These are phyloP conservation scores for Aurantiochytrium sp. DNA, from an alignment of 108 stramenopile species.

Conservation along the genomic window DNA sequence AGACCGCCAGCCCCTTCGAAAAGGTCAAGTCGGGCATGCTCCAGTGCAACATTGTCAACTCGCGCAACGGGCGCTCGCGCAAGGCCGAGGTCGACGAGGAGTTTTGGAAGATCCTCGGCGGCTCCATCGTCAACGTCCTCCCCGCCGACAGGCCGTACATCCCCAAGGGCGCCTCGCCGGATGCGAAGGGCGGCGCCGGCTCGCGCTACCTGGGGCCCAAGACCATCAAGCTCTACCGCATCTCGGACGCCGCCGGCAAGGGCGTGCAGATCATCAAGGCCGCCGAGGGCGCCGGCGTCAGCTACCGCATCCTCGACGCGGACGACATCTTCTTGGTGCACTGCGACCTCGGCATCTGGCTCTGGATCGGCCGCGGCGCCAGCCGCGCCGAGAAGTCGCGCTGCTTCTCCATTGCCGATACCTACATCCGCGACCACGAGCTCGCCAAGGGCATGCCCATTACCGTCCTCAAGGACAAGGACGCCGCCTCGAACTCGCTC, in stretches of 20 bases:
- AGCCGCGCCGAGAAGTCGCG: not conserved
- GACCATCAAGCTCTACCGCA: conserved; percentile 48
- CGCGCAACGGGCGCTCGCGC: conserved; percentile 51
- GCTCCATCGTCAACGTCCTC: conserved; percentile 54
- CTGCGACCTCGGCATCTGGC: conserved; percentile 61
- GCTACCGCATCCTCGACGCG: conserved; percentile 36
- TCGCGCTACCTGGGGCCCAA: not conserved
- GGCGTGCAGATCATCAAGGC: conserved; percentile 52
- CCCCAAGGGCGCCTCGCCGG: not conserved
- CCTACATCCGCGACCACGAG: conserved; percentile 13
- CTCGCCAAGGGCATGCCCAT: not conserved
- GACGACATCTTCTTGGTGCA: conserved; percentile 69
- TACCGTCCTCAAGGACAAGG: not conserved
- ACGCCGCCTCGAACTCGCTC: not conserved
- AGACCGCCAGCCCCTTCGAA: conserved; percentile 57
- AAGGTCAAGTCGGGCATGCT: conserved; percentile 62
- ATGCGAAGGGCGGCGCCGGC: not conserved
- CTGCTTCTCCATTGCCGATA: not conserved
- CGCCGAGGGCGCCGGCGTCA: conserved; percentile 47
- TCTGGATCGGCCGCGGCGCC: conserved; percentile 66
- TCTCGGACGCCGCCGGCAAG: conserved; percentile 42
- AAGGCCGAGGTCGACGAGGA: conserved; percentile 50
- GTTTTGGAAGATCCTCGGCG: conserved; percentile 78
- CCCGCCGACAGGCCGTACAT: conserved; percentile 37
- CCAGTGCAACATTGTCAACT: conserved; percentile 59